A percentile compares a stretch with the other conserved stretches of the same genome.
Conservation (phyloP, 148 eudicot species). For the Vaccinium corymbosum region DNA sequence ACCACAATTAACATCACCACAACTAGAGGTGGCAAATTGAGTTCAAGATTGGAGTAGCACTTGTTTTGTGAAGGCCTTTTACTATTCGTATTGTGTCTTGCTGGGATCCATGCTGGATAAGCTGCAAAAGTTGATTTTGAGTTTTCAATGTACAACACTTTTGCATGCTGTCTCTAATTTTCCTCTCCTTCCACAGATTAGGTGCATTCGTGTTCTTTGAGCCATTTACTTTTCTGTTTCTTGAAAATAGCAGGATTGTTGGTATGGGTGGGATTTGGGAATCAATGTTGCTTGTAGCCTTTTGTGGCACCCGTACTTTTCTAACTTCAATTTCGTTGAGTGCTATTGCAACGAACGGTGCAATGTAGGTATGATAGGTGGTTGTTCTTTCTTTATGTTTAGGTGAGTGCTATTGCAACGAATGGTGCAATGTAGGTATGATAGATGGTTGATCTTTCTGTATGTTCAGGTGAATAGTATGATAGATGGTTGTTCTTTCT, state of each 20-base stretch:
- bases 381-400: background rate
- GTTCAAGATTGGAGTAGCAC: too few species aligned
- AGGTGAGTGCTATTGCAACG: constrained; percentile 59
- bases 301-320: constrained; percentile 90
- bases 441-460: too few species aligned
- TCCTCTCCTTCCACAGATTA: background rate
- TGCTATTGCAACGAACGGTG: constrained; percentile 98
- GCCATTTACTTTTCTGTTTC: constrained; percentile 13
- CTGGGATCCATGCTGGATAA: background rate
- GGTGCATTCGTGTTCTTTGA: background rate
- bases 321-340: constrained; percentile 88
- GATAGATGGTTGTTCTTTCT: too few species aligned
- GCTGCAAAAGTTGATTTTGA: background rate
- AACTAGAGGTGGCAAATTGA: too few species aligned
- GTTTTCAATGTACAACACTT: background rate
- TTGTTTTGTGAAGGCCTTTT: background rate
- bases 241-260: constrained; percentile 73
- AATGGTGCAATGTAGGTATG: constrained; percentile 95
- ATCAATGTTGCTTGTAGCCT: constrained; percentile 71
- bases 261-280: constrained; percentile 98
- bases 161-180: constrained; percentile 2
- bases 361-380: constrained; percentile 76
- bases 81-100: background rate
- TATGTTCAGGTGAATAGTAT: background rate
- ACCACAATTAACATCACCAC: too few species aligned